These are phyloP conservation scores for Hanseniaspora opuntiae DNA, from an alignment of 805 yeast species.

Conservation along the genomic window DNA sequence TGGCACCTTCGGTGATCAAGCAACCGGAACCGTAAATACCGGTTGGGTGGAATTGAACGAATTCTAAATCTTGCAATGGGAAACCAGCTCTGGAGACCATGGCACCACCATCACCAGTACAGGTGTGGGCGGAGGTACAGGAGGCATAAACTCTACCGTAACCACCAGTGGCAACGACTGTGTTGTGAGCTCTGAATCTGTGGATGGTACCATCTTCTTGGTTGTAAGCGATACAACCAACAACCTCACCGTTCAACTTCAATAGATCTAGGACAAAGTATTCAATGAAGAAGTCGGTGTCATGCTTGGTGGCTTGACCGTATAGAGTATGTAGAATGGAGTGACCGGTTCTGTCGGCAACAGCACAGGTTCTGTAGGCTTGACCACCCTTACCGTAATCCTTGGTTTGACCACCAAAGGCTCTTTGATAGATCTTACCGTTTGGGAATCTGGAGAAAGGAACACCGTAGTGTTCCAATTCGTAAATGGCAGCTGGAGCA, in stretches of 20 bases:
- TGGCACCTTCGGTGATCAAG: constrained; percentile 96
- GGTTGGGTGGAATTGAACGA: constrained; percentile 97
- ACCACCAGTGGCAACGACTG: constrained; percentile 97
- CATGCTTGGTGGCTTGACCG: constrained; percentile 92
- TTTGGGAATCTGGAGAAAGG: constrained; percentile 95
- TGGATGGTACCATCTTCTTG: constrained; percentile 98
- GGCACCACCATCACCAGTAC: constrained; percentile 98
- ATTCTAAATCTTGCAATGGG: constrained; percentile 94
- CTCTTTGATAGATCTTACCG: constrained; percentile 96
- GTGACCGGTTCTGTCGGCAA: constrained; percentile 98
- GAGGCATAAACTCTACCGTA: constrained; percentile 97
- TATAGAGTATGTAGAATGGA: constrained; percentile 89
- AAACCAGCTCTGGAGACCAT: constrained; percentile 98
- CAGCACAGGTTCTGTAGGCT: constrained; percentile 98
- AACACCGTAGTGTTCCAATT: constrained; percentile 94
- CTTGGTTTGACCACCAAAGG: constrained; percentile 94
- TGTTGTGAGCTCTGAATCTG: constrained; percentile 92
- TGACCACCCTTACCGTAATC: constrained; percentile 97
- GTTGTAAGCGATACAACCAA: constrained; percentile 93
- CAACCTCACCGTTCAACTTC: constrained; percentile 91
- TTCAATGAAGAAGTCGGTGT: constrained; percentile 95
- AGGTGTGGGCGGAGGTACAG: constrained; percentile 97
- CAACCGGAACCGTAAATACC: constrained; percentile 99
- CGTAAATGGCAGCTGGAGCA: constrained; percentile 91
- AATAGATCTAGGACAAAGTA: constrained; percentile 88